phyloP scores from a whole-genome alignment of 2,329 filamentous ascomycete genomes.

The Claviceps sp. region DNA sequence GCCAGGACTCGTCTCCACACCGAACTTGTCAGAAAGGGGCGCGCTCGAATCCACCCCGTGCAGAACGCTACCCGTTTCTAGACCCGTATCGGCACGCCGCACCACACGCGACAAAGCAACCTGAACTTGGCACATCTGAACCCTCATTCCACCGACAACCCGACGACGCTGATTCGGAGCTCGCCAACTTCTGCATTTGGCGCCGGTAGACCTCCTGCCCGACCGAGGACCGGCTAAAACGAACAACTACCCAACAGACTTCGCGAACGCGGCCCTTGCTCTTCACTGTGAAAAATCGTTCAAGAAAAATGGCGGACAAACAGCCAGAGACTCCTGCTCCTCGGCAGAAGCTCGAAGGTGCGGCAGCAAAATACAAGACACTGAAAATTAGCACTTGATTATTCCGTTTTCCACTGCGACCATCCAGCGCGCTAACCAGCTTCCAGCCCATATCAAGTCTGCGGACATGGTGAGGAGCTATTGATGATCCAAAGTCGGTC shows the following conservation, averaged over 20 bases:
- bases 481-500: neutral
- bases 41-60: neutral
- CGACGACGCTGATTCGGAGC: too few relatives aligned
- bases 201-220: too few relatives aligned
- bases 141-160: too few relatives aligned
- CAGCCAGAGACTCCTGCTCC: slow-evolving; percentile 33
- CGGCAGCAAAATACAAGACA: slow-evolving; percentile 8
- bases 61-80: neutral
- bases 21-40: slow-evolving; percentile 1
- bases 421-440: slow-evolving; percentile 5
- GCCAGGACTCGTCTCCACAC: neutral
- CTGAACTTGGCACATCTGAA: too few relatives aligned
- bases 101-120: neutral
- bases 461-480: slow-evolving; percentile 75
- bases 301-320: slow-evolving; percentile 24
- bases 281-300: neutral
- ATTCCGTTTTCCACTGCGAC: neutral
- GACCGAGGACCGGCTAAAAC: neutral
- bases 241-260: neutral
- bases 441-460: slow-evolving; percentile 85
- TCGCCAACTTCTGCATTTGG: too few relatives aligned
- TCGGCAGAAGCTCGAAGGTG: slow-evolving; percentile 68
- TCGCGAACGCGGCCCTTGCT: neutral
- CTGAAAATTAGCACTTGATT: neutral
- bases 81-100: neutral